Conservation (phyloP, 2,329 filamentous ascomycete genomes). For the Monosporascus sp. region DNA sequence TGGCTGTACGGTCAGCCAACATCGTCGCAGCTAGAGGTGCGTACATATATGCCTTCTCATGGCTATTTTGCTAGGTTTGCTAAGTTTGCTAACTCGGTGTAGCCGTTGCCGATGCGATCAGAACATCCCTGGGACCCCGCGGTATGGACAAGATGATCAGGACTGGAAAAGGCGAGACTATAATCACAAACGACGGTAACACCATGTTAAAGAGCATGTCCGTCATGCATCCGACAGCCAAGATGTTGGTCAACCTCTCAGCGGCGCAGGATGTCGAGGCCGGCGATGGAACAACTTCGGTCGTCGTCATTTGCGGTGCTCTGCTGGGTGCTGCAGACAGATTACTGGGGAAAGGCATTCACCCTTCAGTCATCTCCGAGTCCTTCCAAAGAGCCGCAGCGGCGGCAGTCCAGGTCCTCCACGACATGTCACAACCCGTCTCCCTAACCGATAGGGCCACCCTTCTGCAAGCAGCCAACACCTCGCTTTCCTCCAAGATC, state of each 20-base stretch:
- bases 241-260: conserved; percentile 97
- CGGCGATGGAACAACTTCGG: conserved; percentile 95
- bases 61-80: conserved; percentile 24
- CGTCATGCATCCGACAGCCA: conserved; percentile 98
- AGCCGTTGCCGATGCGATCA: conserved; percentile 93
- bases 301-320: conserved; percentile 96
- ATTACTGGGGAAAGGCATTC: conserved; percentile 86
- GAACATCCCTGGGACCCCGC: conserved; percentile 91
- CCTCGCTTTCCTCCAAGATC: conserved; percentile 96
- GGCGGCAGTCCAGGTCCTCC: conserved; percentile 82
- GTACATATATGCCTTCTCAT: conserved; percentile 18
- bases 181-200: conserved; percentile 99
- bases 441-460: conserved; percentile 81
- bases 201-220: conserved; percentile 99
- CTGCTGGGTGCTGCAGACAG: conserved; percentile 90
- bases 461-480: conserved; percentile 93
- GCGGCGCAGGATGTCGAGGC: conserved; percentile 98
- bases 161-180: conserved; percentile 91
- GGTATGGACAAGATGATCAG: conserved; percentile 99
- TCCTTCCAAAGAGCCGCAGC: conserved; percentile 92
- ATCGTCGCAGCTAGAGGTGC: conserved; percentile 94
- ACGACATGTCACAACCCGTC: conserved; percentile 94
- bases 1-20: conserved; percentile 92
- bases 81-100: conserved; percentile 38
- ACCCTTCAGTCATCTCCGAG: conserved; percentile 96